Percentiles rank a stretch among this genome's conserved stretches.
Conservation (phyloP, 345 rosid genomes). For the Reutealis trisperma region DNA sequence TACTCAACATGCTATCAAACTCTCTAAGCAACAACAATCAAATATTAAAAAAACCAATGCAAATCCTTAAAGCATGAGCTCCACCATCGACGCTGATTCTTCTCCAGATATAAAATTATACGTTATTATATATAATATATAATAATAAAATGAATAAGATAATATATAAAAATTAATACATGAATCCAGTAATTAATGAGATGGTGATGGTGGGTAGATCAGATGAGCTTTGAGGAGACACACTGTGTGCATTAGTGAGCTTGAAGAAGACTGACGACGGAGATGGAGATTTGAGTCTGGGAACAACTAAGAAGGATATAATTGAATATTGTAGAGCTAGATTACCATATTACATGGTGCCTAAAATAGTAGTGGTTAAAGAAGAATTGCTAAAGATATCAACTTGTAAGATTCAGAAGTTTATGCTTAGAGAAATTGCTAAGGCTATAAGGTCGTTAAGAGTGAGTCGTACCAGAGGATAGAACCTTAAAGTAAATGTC, state of each 20-base stretch:
- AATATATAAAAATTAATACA: too few relatives aligned
- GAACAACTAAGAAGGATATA: slow-evolving; percentile 19
- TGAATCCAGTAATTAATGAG: slow-evolving; percentile 19
- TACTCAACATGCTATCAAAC: slow-evolving; percentile 27
- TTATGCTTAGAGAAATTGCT: slow-evolving; percentile 21
- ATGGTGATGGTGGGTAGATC: slow-evolving; percentile 31
- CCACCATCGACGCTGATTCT: slow-evolving; percentile 28
- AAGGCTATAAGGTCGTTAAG: slow-evolving; percentile 14
- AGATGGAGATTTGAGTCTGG: background rate
- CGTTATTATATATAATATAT: too few relatives aligned
- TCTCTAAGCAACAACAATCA: background rate
- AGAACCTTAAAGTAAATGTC: too few relatives aligned
- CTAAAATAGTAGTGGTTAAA: slow-evolving; percentile 27
- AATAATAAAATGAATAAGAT: too few relatives aligned
- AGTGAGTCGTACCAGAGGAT: slow-evolving; percentile 18
- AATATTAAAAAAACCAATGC: background rate
- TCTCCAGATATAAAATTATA: too few relatives aligned
- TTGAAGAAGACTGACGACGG: background rate
- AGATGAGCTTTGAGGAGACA: slow-evolving; percentile 31
- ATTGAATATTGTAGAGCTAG: slow-evolving; percentile 25
- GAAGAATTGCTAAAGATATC: slow-evolving; percentile 31
- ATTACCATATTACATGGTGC: slow-evolving; percentile 35
- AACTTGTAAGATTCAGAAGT: slow-evolving; percentile 30
- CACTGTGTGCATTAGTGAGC: slow-evolving; percentile 34
- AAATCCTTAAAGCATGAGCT: slow-evolving; percentile 25